Conservation (phyloP, 1,284 basidiomycete genomes). For the Tilletia caries region DNA sequence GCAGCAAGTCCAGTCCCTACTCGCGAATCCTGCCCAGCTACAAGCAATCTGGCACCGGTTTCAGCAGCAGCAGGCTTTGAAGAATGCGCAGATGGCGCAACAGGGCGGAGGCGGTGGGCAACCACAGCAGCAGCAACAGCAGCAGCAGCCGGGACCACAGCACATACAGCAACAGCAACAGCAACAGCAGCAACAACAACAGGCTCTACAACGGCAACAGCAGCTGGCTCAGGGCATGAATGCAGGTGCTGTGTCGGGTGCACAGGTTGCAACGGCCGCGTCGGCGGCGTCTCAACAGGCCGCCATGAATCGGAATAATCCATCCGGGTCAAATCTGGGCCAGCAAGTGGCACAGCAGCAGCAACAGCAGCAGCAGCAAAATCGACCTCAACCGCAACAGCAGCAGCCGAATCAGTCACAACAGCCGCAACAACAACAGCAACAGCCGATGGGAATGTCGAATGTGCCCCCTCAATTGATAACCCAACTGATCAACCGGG, state of each 20-base stretch:
- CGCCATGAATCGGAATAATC: conserved; percentile 21
- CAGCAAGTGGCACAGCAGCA: conserved; percentile 16
- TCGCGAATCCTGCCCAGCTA: background rate
- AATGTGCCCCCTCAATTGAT: background rate
- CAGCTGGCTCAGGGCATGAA: conserved; percentile 22
- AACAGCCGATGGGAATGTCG: background rate
- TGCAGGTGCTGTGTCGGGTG: conserved; percentile 23
- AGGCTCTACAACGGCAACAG: conserved; percentile 23
- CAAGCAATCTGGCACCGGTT: background rate
- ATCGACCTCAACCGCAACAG: conserved; percentile 16
- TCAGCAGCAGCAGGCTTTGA: conserved; percentile 3
- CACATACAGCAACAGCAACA: conserved; percentile 32
- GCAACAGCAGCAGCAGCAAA: conserved; percentile 21
- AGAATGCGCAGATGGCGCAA: background rate
- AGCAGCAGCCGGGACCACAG: conserved; percentile 30
- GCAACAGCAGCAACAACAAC: conserved; percentile 16
- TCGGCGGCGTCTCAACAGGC: conserved; percentile 15
- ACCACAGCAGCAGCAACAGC: conserved; percentile 32
- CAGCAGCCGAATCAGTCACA: conserved; percentile 23
- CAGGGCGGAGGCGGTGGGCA: background rate
- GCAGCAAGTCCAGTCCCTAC: background rate
- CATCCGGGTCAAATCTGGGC: conserved; percentile 24
- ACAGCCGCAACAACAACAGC: conserved; percentile 15
- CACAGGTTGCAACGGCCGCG: conserved; percentile 1
- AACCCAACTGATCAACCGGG: background rate